Base-by-base conservation (phyloP, 129 eudicot species). In the Smallanthus sonchifolius region DNA sequence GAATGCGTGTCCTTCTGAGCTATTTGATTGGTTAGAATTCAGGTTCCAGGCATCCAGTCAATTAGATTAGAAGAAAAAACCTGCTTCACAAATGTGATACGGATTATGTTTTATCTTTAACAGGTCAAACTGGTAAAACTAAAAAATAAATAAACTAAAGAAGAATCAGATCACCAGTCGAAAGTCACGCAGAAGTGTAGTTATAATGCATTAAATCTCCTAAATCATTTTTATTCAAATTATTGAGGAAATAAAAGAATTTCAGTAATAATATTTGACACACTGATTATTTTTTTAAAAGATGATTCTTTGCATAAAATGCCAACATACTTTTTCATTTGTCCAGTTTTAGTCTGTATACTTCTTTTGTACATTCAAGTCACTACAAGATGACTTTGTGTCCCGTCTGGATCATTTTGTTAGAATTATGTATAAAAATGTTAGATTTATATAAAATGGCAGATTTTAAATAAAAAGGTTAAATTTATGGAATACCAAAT, bases 1-100 rank as follows among this genome's bases (percentile, higher is more conserved):
- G 73, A 61, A 44, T 44, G 55, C 13, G 49, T 59, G 73, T 74
- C 62, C 42, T 30, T 57, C 84, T 49, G 82, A 48, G 55, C 48
- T 75, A 51, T 59, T 79, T 28, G 74, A 42, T 67, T 86, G 81
- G 30, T 45, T 78, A 52, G 88, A 80, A 68, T 44, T 88, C 16
- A 84, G 82, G 73, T 83, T 88, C 97, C 96, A 94, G 16, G 97
- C 93, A 42, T 81, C 98, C 92, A 94, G 78, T 88, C 97, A 15
- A 94, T 80, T 19, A 82, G 42, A 76, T 85, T 80, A 4, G 86
- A 62, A 57, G 80, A 78, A 32, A 82, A 62, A 52, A 38, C 89
- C 98, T 92, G 92, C 55, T 63, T 72, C 76, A 68, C 54, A 44
- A 13, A 19, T 20, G 11, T 24, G 30, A 24, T 0, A 5, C 7